phyloP scores from a whole-genome alignment of 176 grass and related monocot genomes.

The Saccharum officinarum region DNA sequence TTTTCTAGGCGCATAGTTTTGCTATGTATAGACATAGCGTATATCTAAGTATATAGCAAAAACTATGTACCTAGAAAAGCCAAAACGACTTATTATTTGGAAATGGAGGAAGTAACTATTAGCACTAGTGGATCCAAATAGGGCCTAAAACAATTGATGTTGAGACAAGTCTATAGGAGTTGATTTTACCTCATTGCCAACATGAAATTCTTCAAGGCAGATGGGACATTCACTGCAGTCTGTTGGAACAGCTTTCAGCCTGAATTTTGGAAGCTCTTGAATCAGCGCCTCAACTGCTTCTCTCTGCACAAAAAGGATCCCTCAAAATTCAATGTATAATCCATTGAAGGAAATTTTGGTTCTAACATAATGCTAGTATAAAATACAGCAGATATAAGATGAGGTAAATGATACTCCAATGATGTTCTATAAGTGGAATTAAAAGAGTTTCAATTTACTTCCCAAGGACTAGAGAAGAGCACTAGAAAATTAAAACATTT shows the following conservation, averaged over 20 bases:
- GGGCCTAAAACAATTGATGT: neutral
- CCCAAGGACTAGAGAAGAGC: neutral
- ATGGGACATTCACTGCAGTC: slow-evolving; percentile 97
- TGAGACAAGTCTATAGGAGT: neutral
- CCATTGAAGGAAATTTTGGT: neutral
- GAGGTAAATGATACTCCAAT: neutral
- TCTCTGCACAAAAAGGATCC: slow-evolving; percentile 51
- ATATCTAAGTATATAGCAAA: neutral
- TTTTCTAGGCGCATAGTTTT: neutral
- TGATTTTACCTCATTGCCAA: slow-evolving; percentile 73
- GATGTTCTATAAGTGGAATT: neutral
- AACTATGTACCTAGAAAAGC: neutral
- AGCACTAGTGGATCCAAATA: neutral
- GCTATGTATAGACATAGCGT: neutral
- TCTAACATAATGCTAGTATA: neutral
- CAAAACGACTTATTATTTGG: neutral
- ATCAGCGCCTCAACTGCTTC: slow-evolving; percentile 96
- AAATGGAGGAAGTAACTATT: neutral
- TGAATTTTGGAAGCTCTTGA: slow-evolving; percentile 95
- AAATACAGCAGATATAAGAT: neutral
- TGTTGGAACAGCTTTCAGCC: slow-evolving; percentile 83
- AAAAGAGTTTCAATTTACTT: neutral
- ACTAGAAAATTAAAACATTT: slow-evolving; percentile 11
- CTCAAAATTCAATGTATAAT: slow-evolving; percentile 15
- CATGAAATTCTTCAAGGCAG: slow-evolving; percentile 94